Base-by-base conservation (phyloP, 2,329 filamentous ascomycete species). In the Lachnellula arida region DNA sequence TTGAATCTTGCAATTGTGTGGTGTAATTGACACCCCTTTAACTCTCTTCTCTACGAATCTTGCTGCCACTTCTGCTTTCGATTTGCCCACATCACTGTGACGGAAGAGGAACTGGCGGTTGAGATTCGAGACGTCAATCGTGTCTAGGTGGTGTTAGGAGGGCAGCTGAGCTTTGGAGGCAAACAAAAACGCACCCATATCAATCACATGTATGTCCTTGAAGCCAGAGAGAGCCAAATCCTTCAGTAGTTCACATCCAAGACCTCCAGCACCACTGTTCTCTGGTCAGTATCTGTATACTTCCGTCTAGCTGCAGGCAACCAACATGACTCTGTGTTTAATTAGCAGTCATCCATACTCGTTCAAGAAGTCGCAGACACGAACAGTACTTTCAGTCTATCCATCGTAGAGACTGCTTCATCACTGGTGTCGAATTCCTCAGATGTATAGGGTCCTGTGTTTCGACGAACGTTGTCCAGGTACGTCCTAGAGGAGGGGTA, bases 81-180 rank as follows among this genome's bases (percentile, higher is more conserved):
- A 89, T 68, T 91, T 93, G 39, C 95, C 94, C 28, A 99, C 93
- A 71, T 99, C 94, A 58, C 85, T 79, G 65, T 92, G 82, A 22
- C 94, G 89, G 74, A 99, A 99, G 57, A 99, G 84, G 69, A 99
- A 99, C 68, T 99, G 94, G 43, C 94, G 88, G 74, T 99, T 99
- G 22, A 99, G 81, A 71, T 99, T 99, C 50, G 92, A 97, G 58
- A 99, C 93, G 70, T 99, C 94, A 72, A 99, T 99, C 1, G 93
- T 99, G 73, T 99, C 91, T 91, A 63, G 40, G 22, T 46, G 9
- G 46, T 44, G 50, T 63, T 60, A 63, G 55, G 43, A 51, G 23
- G 42, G 55, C n/a, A 59, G 35, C 15, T 11, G 25, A 7, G 11
- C 17, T 34, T 11, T 8, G 12, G 28, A 43, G n/a, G 11, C 19